Evolutionary conservation across 805 yeast species (phyloP), one percentile per base, ranked within the genome.

Genomic region (Ogataea philodendri): DNA sequence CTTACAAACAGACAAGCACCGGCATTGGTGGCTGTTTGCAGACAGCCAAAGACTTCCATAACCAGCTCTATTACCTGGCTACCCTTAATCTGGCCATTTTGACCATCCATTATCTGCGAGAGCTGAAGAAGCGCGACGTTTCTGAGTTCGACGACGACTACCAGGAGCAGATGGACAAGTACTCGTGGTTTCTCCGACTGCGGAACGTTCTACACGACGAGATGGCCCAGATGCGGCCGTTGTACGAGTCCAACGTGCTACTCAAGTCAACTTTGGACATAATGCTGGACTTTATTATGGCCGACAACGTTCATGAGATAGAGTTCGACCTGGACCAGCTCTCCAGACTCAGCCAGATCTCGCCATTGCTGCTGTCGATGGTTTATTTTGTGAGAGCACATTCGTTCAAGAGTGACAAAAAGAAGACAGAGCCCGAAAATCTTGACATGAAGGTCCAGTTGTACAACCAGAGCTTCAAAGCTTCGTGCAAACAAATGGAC

Each of bases 291-390:
- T 39, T 22, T 15, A 8, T 44, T 14, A 11, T 41, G n/a, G 20
- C 28, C 9, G 32, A 38, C 4, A 24, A 26, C 3, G 5, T 20
- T 2, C 16, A 21, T 1, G 26, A 26, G 7, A 9, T 27, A 5
- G 22, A 24, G 5, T 17, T 30, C 17, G 4, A 31, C 3, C 7
- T 33, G 13, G 35, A 37, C 8, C 15, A 15, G 5, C 8, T 46
- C 1, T 36, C 45, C 5, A 40, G 31, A 18, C 29, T 45, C 4
- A 14, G 28, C 4, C 49, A 43, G n/a, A 28, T 39, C 2, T 43
- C 56, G 1, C 63, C 63, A 5, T 28, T 55, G 18, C 34, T 59
- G 10, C 26, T 49, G 6, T 49, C 63, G 1, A 29, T 57, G n/a
- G 13, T 52, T 3, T 55, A 47, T 28, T 53, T 45, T 15, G 49